phyloP scores from a whole-genome alignment of 176 grass and related monocot genomes.

The Tillandsia leiboldiana region DNA sequence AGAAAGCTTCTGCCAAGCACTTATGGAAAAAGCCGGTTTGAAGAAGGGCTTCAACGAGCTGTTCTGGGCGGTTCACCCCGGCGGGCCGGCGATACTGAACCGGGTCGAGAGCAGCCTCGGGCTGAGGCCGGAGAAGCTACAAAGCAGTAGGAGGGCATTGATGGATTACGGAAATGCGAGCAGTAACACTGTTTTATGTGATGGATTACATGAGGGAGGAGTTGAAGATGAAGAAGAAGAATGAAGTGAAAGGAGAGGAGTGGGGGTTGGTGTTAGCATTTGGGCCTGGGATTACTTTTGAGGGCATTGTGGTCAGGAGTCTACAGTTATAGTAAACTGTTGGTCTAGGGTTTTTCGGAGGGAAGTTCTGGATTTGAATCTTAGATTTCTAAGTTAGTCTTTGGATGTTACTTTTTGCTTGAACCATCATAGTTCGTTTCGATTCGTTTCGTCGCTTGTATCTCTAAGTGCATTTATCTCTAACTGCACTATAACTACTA shows the following conservation, averaged over 20 bases:
- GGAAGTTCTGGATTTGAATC: background rate
- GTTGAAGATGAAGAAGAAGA: constrained; percentile 29
- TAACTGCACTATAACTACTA: too few species aligned
- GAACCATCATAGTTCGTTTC: too few species aligned
- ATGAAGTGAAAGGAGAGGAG: constrained; percentile 31
- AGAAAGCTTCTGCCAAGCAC: constrained; percentile 62
- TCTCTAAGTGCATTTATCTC: too few species aligned
- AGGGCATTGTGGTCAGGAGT: constrained; percentile 58
- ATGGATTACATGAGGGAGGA: constrained; percentile 77
- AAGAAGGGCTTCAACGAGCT: constrained; percentile 68
- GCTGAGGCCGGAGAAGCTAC: constrained; percentile 61
- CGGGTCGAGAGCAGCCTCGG: constrained; percentile 48
- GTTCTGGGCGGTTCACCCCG: constrained; percentile 80
- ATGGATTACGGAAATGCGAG: constrained; percentile 81
- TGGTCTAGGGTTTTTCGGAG: background rate
- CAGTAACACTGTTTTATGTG: constrained; percentile 90
- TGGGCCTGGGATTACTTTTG: constrained; percentile 86
- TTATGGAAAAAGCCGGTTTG: constrained; percentile 42
- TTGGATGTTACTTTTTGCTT: too few species aligned
- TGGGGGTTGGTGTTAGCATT: constrained; percentile 82
- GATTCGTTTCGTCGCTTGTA: too few species aligned
- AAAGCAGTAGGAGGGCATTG: constrained; percentile 52
- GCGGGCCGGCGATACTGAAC: constrained; percentile 72
- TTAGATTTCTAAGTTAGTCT: background rate
- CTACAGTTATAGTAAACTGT: constrained; percentile 23